phyloP scores from a whole-genome alignment of 2,329 filamentous ascomycete genomes.

The Pseudogymnoascus sp. region DNA sequence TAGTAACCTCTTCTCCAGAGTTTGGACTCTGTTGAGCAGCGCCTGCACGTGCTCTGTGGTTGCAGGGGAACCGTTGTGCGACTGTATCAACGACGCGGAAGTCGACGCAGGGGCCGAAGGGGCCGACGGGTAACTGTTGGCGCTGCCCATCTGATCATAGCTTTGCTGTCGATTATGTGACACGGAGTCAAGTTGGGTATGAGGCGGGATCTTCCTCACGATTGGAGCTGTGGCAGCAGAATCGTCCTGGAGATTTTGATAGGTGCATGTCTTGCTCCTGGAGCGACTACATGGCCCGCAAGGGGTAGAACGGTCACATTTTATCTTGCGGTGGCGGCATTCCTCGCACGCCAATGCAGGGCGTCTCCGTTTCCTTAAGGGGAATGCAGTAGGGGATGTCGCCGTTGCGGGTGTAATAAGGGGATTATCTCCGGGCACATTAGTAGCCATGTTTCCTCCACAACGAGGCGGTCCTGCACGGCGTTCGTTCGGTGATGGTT shows the following conservation, averaged over 20 bases:
- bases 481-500: background rate
- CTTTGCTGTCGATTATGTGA: background rate
- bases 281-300: slow-evolving; percentile 31
- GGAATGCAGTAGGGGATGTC: slow-evolving; percentile 1
- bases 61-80: background rate
- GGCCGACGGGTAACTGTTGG: background rate
- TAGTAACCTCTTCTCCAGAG: background rate
- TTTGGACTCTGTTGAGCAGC: slow-evolving; percentile 5
- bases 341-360: slow-evolving; percentile 31
- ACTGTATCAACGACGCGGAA: background rate
- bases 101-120: background rate
- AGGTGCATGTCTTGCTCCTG: slow-evolving; percentile 28
- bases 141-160: background rate
- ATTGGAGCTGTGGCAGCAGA: background rate
- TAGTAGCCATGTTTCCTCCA: background rate
- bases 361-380: slow-evolving; percentile 22
- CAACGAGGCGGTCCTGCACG: background rate
- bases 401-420: background rate
- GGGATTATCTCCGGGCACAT: background rate
- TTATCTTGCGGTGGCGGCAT: slow-evolving; percentile 39
- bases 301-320: slow-evolving; percentile 34
- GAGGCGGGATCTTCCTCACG: background rate
- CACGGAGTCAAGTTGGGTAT: background rate
- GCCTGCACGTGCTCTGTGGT: slow-evolving; percentile 3
- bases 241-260: slow-evolving; percentile 14